Base-by-base conservation (phyloP, 805 yeast genomes). In the Saturnispora quitensis region DNA sequence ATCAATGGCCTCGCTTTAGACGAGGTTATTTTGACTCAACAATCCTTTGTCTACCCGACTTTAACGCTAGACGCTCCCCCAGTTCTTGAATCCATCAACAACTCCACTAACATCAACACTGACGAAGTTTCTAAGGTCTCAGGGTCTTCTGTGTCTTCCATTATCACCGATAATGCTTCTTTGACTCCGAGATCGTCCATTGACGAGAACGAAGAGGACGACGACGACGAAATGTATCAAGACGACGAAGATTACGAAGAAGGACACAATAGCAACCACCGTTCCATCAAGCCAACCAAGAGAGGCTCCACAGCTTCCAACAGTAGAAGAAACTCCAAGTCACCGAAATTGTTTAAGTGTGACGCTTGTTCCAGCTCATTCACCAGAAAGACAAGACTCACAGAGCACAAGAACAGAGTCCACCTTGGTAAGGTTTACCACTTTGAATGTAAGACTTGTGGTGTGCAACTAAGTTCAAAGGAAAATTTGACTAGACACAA, bases 401-500 rank as follows among this genome's bases (percentile, higher is more conserved):
- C 58, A 7, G 62, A 62, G 48, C 68, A 64, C 43, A 47, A 48
- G 1, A 55, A 51, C 35, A 55, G 62, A 34, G 56, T 58, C 13
- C 68, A 64, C 45, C 48, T 56, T 40, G 62, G 61, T 10, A 50
- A 55, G 40, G 51, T 48, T 38, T 51, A 54, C 4, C 53, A 49
- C 33, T 64, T 51, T 40, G 50, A 51, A 28, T 64, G 68, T 49
- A 44, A 52, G 10, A 33, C 49, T 8, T 64, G 68, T 48, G 51
- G 53, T 13, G 60, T 58, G 22, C 25, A 51, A n/a, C 52, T 61
- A 47, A 52, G 59, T 52, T 54, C 66, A 24, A 58, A 60, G 51
- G 65, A 62, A 43, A 62, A 64, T 40, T 51, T 63, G 36, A 62
- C 64, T 28, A 56, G 67, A 51, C 68, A 64, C 34, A 49, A 33